phyloP scores from a whole-genome alignment of 2,329 filamentous ascomycete genomes.

The Byssothecium circinans region DNA sequence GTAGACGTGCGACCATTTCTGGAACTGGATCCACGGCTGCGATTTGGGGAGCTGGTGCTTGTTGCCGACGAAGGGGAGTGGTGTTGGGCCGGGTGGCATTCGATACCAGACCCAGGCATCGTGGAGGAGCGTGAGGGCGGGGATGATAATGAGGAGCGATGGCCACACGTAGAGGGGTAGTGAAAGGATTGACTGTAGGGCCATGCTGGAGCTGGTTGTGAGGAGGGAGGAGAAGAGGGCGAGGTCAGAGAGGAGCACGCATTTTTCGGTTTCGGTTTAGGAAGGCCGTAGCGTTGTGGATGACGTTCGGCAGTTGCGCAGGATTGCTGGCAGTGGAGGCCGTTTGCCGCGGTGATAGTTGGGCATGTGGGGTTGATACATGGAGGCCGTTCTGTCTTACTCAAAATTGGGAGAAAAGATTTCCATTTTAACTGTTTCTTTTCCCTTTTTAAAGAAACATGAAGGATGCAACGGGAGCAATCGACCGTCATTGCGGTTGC shows the following conservation, averaged over 20 bases:
- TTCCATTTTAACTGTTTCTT: too few species aligned
- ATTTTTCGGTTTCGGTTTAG: neutral
- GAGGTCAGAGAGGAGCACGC: too few species aligned
- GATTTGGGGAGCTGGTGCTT: conserved; percentile 35
- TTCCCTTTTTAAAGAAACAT: neutral
- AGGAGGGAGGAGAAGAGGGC: too few species aligned
- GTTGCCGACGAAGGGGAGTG: conserved; percentile 50
- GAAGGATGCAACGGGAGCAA: too few species aligned
- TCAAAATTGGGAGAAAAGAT: neutral
- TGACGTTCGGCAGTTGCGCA: conserved; percentile 25
- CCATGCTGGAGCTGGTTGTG: conserved; percentile 20
- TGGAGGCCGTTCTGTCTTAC: neutral
- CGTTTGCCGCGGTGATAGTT: neutral
- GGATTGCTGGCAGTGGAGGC: conserved; percentile 10
- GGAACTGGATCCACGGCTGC: conserved; percentile 43
- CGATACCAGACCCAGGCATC: conserved; percentile 35
- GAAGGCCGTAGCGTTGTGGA: conserved; percentile 5
- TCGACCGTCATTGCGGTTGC: neutral
- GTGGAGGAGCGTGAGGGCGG: conserved; percentile 26
- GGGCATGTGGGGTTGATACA: conserved; percentile 9
- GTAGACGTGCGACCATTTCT: conserved; percentile 49
- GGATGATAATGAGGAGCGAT: conserved; percentile 29
- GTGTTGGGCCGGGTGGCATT: conserved; percentile 52
- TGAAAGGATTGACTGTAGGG: conserved; percentile 23
- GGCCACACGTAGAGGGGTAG: conserved; percentile 27